Percentiles rank a stretch among this genome's conserved stretches.
phyloP scores from a whole-genome alignment of 208 protist species.

The Acanthamoeba healyi region DNA sequence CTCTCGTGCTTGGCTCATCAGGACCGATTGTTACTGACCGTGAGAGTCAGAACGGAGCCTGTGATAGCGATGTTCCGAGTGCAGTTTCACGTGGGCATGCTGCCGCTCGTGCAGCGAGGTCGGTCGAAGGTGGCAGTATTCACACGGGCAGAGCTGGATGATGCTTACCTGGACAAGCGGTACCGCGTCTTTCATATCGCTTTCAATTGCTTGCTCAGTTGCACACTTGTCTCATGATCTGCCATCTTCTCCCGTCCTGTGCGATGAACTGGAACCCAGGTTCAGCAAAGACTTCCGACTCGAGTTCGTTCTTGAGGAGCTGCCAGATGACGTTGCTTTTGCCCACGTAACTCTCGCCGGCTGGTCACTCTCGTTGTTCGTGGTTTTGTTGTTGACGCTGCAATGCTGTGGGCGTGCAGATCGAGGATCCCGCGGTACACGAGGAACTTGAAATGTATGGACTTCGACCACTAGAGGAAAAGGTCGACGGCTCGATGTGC shows the following conservation, averaged over 20 bases:
- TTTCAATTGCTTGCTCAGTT: no score
- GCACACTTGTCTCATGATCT: no score
- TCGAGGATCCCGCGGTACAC: neutral
- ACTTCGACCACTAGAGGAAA: neutral
- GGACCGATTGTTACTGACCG: neutral
- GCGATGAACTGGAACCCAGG: no score
- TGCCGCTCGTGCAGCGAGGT: neutral
- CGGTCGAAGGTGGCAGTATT: constrained; percentile 28
- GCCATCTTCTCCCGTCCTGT: neutral
- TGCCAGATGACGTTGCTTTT: constrained; percentile 4
- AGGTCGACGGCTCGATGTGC: constrained; percentile 16
- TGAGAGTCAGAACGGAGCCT: constrained; percentile 68
- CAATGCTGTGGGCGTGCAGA: neutral
- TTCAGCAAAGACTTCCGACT: constrained; percentile 73
- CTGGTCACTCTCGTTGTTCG: neutral
- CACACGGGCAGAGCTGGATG: constrained; percentile 65
- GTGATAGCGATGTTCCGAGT: constrained; percentile 74
- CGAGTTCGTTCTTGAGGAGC: constrained; percentile 55
- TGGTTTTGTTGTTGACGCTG: neutral
- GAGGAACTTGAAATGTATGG: constrained; percentile 27
- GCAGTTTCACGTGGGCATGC: constrained; percentile 77
- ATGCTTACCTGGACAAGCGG: constrained; percentile 75
- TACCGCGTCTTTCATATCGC: neutral
- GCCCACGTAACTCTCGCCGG: neutral
- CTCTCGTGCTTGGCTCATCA: neutral